A percentile compares a stretch with the other conserved stretches of the same genome.
phyloP scores from a whole-genome alignment of 345 rosid species.

The Citrus hindsii region DNA sequence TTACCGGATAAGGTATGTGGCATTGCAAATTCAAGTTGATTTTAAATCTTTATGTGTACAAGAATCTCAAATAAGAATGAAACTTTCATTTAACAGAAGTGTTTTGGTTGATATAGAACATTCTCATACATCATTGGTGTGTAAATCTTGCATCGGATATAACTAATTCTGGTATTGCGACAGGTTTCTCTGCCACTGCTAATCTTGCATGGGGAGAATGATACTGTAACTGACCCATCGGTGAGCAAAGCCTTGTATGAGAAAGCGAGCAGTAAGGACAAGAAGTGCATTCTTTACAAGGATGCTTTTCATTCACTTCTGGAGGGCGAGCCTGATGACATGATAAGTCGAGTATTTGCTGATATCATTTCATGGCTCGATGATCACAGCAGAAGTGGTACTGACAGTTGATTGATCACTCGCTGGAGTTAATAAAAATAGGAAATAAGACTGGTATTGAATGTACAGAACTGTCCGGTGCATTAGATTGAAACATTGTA shows the following conservation, averaged over 20 bases:
- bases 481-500: not conserved
- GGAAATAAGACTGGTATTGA: not conserved
- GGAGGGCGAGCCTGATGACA: conserved; percentile 91
- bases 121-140: not conserved
- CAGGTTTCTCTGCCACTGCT: conserved; percentile 82
- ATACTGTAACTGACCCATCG: conserved; percentile 78
- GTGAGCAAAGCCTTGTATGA: conserved; percentile 79
- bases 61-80: not conserved
- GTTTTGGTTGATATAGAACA: not conserved
- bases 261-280: conserved; percentile 79
- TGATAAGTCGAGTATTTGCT: conserved; percentile 51
- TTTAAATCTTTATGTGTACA: not conserved
- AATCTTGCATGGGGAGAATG: conserved; percentile 86
- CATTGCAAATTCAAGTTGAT: not conserved
- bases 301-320: conserved; percentile 74
- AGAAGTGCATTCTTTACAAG: conserved; percentile 58
- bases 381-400: conserved; percentile 30
- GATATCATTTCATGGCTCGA: conserved; percentile 87
- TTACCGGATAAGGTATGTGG: not conserved
- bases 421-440: not conserved
- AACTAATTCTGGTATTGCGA: conserved; percentile 3
- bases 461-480: not conserved
- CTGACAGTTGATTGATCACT: not conserved
- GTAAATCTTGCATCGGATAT: not conserved
- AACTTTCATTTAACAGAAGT: not conserved